Base-by-base conservation (phyloP, 2,329 filamentous ascomycete genomes). In the Aspergillus intermedius region DNA sequence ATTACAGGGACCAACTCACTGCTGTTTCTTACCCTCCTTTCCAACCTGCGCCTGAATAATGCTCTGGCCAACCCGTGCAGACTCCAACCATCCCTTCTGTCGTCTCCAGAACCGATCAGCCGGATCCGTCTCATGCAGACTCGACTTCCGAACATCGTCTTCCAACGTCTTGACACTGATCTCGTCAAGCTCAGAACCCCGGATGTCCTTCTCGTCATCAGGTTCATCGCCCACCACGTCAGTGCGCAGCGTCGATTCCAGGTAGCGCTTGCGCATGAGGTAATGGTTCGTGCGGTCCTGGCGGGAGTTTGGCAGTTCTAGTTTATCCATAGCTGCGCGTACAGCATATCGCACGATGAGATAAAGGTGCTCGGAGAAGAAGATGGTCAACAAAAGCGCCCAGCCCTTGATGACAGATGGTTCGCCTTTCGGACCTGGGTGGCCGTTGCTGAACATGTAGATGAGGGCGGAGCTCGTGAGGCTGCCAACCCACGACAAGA, bases 401-500 rank as follows among this genome's bases (percentile, higher is more conserved):
- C 89, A 95, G 12, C 77, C 84, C 49, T 82, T 84, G 61, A 96
- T 86, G 42, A 82, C 79, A 41, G 80, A 81, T 1, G 65, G 63
- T 19, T 65, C 61, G 13, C 67, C 67, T 17, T 66, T 67, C 0
- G 60, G 62, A 0, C 62, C 64, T 17, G 83, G 69, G 3, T 79
- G 78, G 47, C 84, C 77, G 45, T 83, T 82, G 56, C 81, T 85
- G 74, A 96, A 97, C 60, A 98, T 82, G 67, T 90, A 96, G 0
- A 96, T 85, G 30, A 98, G 78, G 0, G 91, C 89, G 0, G 90
- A 83, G 54, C 87, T 90, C 5, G 89, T 94, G 55, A 98, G 77
- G 61, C 87, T 95, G 47, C 93, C 93, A 5, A 96, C 77, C 93
- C 93, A 98, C 2, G 91, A 87, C 12, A 98, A 74, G 68, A 98